Base-by-base conservation (phyloP, 495 filamentous ascomycete species). In the Penicillium bovifimosum region DNA sequence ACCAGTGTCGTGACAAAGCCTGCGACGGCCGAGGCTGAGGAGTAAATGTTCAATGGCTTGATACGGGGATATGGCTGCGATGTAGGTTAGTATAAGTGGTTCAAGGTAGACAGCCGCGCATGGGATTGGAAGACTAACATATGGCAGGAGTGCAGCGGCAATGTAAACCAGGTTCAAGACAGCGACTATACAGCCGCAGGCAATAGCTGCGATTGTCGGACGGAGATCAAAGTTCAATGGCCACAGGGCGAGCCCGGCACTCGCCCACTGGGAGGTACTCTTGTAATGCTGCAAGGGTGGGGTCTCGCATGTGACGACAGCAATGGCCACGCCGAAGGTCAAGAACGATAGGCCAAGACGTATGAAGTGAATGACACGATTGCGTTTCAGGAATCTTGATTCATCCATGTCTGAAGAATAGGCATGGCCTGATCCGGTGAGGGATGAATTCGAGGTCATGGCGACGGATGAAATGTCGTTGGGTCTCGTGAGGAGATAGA, bases 141-240 rank as follows among this genome's bases (percentile, higher is more conserved):
- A 71, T 34, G 76, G 75, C 16, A 76, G 53, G 27, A 79, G 55
- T 17, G 76, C 69, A 16, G 58, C 52, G 2, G 68, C 51, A 27
- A 76, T 63, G 50, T 78, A 78, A 9, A 68, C 44, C 46, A 78
- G 11, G 36, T 68, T 73, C 46, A 71, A 54, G 11, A 69, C 54
- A 1, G 64, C 52, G 35, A 80, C 62, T 7, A 78, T 56, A 38
- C 68, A 66, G 2, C 76, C 77, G 48, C 74, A 76, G 8, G 75
- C 62, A 5, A 80, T 32, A 0, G 70, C 48, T 8, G 76, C 72
- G 24, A 71, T 66, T 10, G 70, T 74, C 1, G 75, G 75, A 10
- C 76, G 72, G 6, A 73, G 24, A 48, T 80, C 76, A 36, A 80
- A 60, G 42, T 77, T 73, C 48, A 70, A 42, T 7, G 77, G 77